phyloP scores from a whole-genome alignment of 805 yeast species.

The Wickerhamomyces tratensis region DNA sequence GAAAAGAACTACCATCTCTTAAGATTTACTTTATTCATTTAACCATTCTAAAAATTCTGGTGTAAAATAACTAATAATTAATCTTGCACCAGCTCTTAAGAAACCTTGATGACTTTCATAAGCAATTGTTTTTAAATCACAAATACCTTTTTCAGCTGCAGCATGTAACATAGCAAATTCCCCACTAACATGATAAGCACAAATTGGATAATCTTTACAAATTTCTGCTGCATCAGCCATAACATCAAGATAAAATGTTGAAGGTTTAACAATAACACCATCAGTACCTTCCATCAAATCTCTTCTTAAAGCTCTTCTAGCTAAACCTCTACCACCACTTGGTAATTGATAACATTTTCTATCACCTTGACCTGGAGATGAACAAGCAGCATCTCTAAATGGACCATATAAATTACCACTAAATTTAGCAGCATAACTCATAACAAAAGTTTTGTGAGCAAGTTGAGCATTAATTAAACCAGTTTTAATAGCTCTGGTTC shows the following conservation, averaged over 20 bases:
- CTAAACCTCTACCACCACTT: slow-evolving; percentile 85
- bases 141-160: slow-evolving; percentile 91
- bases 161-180: slow-evolving; percentile 98
- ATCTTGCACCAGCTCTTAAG: slow-evolving; percentile 90
- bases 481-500: slow-evolving; percentile 77
- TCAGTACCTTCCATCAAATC: slow-evolving; percentile 93
- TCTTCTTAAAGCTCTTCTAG: slow-evolving; percentile 80
- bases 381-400: slow-evolving; percentile 95
- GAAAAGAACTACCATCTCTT: no score
- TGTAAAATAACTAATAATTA: slow-evolving; percentile 86
- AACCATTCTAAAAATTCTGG: slow-evolving; percentile 97
- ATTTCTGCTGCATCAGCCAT: slow-evolving; percentile 80
- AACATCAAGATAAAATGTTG: slow-evolving; percentile 89
- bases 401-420: slow-evolving; percentile 92
- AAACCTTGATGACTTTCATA: slow-evolving; percentile 88
- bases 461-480: slow-evolving; percentile 74
- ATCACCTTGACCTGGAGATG: slow-evolving; percentile 84
- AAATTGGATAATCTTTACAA: slow-evolving; percentile 77
- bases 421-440: slow-evolving; percentile 94
- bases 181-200: slow-evolving; percentile 95
- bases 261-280: slow-evolving; percentile 91
- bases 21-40: slow-evolving; percentile 21
- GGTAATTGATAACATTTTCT: slow-evolving; percentile 92
- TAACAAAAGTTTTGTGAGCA: slow-evolving; percentile 81
- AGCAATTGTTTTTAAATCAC: slow-evolving; percentile 68